phyloP scores from a whole-genome alignment of 2,329 filamentous ascomycete species.

The Sclerotinia glacialis region DNA sequence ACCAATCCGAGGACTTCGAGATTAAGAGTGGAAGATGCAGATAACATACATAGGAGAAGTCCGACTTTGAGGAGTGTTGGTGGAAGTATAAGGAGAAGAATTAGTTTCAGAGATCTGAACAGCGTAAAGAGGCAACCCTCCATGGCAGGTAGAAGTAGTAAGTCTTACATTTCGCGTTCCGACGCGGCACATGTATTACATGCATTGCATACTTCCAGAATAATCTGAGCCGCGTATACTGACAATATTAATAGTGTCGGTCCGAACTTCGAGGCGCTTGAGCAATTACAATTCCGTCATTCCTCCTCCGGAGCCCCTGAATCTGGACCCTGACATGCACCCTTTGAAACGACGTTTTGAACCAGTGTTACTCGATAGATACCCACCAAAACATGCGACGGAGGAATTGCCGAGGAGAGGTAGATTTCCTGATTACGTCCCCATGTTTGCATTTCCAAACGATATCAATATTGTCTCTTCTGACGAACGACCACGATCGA shows the following conservation, averaged over 20 bases:
- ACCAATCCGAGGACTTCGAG: constrained; percentile 78
- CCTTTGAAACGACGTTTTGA: constrained; percentile 92
- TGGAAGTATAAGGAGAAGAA: constrained; percentile 85
- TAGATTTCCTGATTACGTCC: constrained; percentile 92
- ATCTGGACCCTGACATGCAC: constrained; percentile 89
- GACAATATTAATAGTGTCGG: constrained; percentile 51
- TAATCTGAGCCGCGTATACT: constrained; percentile 26
- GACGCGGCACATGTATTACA: constrained; percentile 20
- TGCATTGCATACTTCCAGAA: constrained; percentile 3
- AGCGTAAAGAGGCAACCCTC: constrained; percentile 86
- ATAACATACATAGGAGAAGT: constrained; percentile 46
- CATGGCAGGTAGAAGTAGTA: constrained; percentile 66
- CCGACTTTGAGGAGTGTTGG: constrained; percentile 50
- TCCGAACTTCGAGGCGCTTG: constrained; percentile 79
- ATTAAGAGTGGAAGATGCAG: constrained; percentile 71
- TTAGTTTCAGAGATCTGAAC: constrained; percentile 93
- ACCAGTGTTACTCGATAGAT: constrained; percentile 91
- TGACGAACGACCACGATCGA: constrained; percentile 71
- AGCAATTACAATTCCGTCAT: constrained; percentile 99
- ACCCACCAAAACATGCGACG: constrained; percentile 77
- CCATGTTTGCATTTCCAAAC: constrained; percentile 41
- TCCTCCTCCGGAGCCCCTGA: constrained; percentile 84
- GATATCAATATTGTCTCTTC: constrained; percentile 24
- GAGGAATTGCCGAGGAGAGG: constrained; percentile 80
- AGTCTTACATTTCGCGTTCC: constrained; percentile 41